These are phyloP conservation scores for Datura wrightii DNA, from an alignment of 257 asterid genomes.

Conservation along the genomic window DNA sequence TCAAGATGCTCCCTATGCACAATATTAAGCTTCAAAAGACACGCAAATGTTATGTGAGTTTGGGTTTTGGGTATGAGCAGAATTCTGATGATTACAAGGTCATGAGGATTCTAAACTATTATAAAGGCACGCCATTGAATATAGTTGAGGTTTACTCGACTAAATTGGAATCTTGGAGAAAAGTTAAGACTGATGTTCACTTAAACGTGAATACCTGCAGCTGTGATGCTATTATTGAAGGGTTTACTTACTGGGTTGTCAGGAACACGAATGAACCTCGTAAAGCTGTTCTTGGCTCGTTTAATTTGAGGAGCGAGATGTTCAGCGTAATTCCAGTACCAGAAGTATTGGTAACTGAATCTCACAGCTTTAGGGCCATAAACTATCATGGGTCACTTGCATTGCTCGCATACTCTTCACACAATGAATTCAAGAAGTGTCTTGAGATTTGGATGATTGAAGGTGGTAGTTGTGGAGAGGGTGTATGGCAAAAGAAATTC, in stretches of 20 bases:
- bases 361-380: neutral
- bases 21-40: neutral
- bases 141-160: slow-evolving; percentile 26
- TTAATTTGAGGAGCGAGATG: slow-evolving; percentile 1
- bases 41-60: neutral
- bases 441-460: slow-evolving; percentile 24
- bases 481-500: slow-evolving; percentile 16
- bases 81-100: slow-evolving; percentile 31
- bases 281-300: neutral
- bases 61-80: slow-evolving; percentile 27
- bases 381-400: neutral
- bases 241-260: slow-evolving; percentile 17
- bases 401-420: slow-evolving; percentile 14
- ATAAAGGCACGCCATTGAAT: neutral
- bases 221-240: slow-evolving; percentile 27
- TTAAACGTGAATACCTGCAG: neutral
- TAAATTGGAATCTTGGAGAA: slow-evolving; percentile 25
- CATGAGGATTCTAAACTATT: slow-evolving; percentile 10
- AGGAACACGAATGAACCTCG: neutral
- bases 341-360: neutral
- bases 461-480: slow-evolving; percentile 3
- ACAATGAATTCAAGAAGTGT: neutral
- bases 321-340: neutral
- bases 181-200: neutral
- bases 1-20: neutral